These are phyloP conservation scores for Cornus controversa DNA, from an alignment of 148 eudicot species.

Conservation along the genomic window DNA sequence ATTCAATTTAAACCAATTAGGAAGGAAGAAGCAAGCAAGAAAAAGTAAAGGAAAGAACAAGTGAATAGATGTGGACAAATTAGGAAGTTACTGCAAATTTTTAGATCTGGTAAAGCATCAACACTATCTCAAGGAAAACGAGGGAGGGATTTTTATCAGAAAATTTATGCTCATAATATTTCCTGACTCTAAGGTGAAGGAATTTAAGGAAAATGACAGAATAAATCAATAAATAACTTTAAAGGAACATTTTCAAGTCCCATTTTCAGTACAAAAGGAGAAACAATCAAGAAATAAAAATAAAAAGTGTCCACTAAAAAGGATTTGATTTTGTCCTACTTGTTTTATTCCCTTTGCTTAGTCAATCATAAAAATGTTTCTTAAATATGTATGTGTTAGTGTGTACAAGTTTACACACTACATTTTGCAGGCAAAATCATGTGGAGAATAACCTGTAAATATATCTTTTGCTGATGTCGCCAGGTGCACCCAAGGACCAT, in stretches of 20 bases:
- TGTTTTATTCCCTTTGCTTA: not conserved
- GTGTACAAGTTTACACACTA: not conserved
- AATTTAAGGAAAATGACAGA: too few relatives aligned
- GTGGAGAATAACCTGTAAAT: conserved; percentile 57
- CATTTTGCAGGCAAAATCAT: not conserved
- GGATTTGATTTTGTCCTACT: not conserved
- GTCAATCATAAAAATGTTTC: not conserved
- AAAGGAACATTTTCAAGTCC: not conserved
- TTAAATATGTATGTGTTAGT: not conserved
- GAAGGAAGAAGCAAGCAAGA: not conserved
- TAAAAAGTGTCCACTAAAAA: too few relatives aligned
- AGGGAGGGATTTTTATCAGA: not conserved
- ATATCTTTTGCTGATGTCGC: conserved; percentile 79
- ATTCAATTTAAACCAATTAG: not conserved
- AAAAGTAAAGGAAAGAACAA: not conserved
- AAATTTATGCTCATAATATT: not conserved
- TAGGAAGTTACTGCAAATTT: not conserved
- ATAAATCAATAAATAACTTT: not conserved
- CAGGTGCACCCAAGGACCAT: conserved; percentile 70
- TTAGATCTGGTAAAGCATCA: not conserved
- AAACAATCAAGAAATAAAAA: not conserved
- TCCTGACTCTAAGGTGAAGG: not conserved
- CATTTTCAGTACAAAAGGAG: not conserved
- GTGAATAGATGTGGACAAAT: not conserved
- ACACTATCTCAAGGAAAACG: not conserved